Base-by-base conservation (phyloP, 192 early-diverging fungal genomes). In the Coemansia sp. region DNA sequence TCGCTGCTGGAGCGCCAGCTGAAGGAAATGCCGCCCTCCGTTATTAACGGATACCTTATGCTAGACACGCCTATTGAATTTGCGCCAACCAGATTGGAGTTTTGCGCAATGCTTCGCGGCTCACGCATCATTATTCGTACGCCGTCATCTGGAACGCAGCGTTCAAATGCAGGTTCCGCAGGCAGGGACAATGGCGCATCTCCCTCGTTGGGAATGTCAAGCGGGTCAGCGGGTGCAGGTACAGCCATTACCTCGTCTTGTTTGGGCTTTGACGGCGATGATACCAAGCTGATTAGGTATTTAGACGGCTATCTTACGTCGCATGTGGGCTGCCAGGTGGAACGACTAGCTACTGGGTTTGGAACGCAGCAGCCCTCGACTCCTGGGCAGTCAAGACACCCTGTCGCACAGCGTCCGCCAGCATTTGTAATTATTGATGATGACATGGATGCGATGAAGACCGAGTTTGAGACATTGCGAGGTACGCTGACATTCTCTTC, bases 401-500 rank as follows among this genome's bases (percentile, higher is more conserved):
- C 65, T 18, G 70, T 81, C 12, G 67, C 73, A 16, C 78, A 76
- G 50, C 67, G 67, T 16, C 74, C 79, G 13, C 79, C 79, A 4
- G 74, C 79, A 8, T 81, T 64, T 56, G 66, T 81, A 9, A 45
- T 81, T 5, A 73, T 76, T 32, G 70, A 76, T 23, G 70, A 70
- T 45, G 61, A 68, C 26, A 53, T 70, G 10, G 74, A 76, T 3
- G 19, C 63, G 23, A 39, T 81, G 48, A 67, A 64, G 13, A 57
- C 74, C 0, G 79, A 81, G 57, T 81, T 81, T 63, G 74, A 81
- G 74, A 52, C 48, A 13, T 49, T 81, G 52, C 74, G 79, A 13
- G 79, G 79, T 13, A 81, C 71, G n/a, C 60, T 81, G 71, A 73
- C 74, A 9, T 81, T 81, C 56, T 63, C 74, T 15, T 41, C 57